A percentile compares a stretch with the other conserved stretches of the same genome.
phyloP scores from a whole-genome alignment of 306 rosid species.

The Cicer bijugum region DNA sequence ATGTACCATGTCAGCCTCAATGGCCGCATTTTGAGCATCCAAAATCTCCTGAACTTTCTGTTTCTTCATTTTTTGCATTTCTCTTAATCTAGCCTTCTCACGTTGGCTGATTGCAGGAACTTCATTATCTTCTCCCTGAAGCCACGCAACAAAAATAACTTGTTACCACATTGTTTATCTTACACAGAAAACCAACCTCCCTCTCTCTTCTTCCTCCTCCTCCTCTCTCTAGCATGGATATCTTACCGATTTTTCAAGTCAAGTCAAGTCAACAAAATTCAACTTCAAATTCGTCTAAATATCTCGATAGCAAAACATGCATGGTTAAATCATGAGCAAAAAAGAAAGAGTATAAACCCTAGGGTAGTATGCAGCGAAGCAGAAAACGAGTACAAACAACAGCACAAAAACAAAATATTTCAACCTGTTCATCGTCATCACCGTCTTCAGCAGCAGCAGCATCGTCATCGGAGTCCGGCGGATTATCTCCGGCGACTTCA shows the following conservation, averaged over 20 bases:
- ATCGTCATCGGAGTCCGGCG: constrained; percentile 47
- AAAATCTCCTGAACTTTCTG: constrained; percentile 92
- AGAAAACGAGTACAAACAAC: background rate
- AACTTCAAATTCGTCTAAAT: constrained; percentile 1
- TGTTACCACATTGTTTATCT: background rate
- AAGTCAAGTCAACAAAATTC: constrained; percentile 35
- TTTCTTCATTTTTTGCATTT: constrained; percentile 81
- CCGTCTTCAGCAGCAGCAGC: constrained; percentile 45
- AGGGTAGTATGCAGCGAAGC: background rate
- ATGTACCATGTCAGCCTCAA: constrained; percentile 94
- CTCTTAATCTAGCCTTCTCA: constrained; percentile 80
- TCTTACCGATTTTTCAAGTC: background rate
- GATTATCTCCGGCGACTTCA: constrained; percentile 48
- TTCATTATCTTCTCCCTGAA: constrained; percentile 54
- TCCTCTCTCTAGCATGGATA: background rate
- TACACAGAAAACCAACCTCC: background rate
- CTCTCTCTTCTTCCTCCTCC: background rate
- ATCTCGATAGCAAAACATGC: background rate
- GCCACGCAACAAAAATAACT: background rate
- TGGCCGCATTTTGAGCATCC: constrained; percentile 85
- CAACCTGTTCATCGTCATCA: constrained; percentile 73
- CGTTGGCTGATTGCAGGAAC: constrained; percentile 76
- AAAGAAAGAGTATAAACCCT: constrained; percentile 43
- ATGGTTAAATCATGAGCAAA: background rate
- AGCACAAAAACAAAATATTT: background rate